Percentiles rank a stretch among this genome's conserved stretches.
phyloP scores from a whole-genome alignment of 2,329 filamentous ascomycete genomes.

The Pseudocercospora fuligena region DNA sequence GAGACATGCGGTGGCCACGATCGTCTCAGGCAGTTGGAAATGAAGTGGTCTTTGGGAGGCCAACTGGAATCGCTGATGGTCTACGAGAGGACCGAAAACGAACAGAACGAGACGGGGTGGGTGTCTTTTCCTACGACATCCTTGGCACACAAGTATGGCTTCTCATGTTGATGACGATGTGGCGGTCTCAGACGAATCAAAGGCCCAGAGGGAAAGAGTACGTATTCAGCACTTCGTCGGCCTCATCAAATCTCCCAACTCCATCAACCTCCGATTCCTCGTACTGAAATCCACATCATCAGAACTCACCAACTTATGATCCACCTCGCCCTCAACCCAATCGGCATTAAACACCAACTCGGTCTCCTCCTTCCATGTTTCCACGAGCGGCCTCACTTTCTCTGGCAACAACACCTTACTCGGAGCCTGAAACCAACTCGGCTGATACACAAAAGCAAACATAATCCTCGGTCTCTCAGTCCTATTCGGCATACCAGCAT shows the following conservation, averaged over 20 bases:
- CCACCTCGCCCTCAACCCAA: constrained; percentile 31
- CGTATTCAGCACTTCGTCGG: not conserved
- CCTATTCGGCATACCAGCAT: constrained; percentile 66
- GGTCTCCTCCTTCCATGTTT: constrained; percentile 27
- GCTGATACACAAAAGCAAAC: constrained; percentile 56
- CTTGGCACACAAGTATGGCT: no score
- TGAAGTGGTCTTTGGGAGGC: no score
- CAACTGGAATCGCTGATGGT: no score
- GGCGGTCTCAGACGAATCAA: no score
- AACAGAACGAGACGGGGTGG: no score
- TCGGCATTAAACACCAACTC: constrained; percentile 25
- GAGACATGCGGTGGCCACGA: no score
- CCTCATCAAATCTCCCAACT: constrained; percentile 25
- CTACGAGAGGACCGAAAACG: no score
- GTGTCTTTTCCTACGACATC: no score
- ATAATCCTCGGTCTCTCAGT: constrained; percentile 44
- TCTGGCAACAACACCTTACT: constrained; percentile 29
- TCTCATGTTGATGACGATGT: no score
- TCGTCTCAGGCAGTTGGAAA: no score
- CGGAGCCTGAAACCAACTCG: constrained; percentile 45
- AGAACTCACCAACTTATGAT: constrained; percentile 30
- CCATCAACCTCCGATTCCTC: constrained; percentile 23
- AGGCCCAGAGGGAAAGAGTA: no score
- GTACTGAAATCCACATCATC: constrained; percentile 30
- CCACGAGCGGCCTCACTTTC: constrained; percentile 22